Evolutionary conservation across 495 filamentous ascomycete species (phyloP), one percentile per base, ranked within the genome.

Genomic region (Aspergillus homomorphus): DNA sequence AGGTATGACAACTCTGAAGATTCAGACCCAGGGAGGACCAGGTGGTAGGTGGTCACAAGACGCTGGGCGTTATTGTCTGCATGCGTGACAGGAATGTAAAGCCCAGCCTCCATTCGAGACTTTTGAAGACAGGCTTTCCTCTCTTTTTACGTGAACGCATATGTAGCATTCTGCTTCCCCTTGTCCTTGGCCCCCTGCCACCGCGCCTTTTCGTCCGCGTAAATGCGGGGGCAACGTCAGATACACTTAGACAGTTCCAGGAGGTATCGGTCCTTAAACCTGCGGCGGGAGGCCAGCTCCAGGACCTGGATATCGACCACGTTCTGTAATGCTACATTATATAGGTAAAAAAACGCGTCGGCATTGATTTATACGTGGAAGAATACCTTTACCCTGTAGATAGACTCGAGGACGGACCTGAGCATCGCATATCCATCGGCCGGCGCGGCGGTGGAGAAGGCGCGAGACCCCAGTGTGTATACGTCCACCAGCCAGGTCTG

Each of bases 251-350:
- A 2, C 4, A 38, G 33, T 12, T 12, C 33, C 6, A 2, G 33
- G 33, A 38, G 33, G 4, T 12, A 38, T 5, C 33, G 7, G 33
- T 12, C 5, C 7, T 12, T 12, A 12, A 2, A 14, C 5, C 33
- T 10, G 4, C 33, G 6, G 33, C 83, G 63, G 0, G 68, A 68
- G 6, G 76, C 79, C 5, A 71, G 53, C 53, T 87, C 80, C 77
- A 87, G 79, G 0, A 87, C 70, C 63, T 87, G 84, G 10, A 87
- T 43, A 56, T 86, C 82, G 1, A 74, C 38, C 1, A 84, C 58
- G 0, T 81, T 79, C 1, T 45, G 59, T 0, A 81, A 63, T 0
- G 57, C 26, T 24, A 81, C 62, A 4, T 61, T 45, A 58, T 65
- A 84, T 18, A 76, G 80, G 49, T 53, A 51, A 54, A 70, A 83